Evolutionary conservation across 352 stramenopile genomes (phyloP).

Genomic region (Phytophthora aleatoria): DNA sequence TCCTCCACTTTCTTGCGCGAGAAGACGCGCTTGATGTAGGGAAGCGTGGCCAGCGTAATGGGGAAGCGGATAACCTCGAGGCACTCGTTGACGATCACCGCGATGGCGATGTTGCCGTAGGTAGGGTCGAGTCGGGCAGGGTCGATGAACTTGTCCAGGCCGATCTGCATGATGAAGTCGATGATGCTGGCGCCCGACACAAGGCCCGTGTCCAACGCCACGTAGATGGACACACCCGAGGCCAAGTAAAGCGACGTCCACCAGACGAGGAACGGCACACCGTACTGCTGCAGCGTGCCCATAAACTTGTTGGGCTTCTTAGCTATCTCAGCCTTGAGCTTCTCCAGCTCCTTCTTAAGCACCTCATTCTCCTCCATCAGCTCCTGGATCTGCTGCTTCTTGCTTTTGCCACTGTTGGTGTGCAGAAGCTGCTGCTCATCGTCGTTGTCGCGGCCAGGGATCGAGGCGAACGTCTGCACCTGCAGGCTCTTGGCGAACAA

Average conservation of each 20-base stretch:
- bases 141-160: slow-evolving; percentile 81
- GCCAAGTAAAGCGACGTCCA: slow-evolving; percentile 81
- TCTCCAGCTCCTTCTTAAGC: slow-evolving; percentile 72
- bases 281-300: slow-evolving; percentile 82
- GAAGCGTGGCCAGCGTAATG: slow-evolving; percentile 84
- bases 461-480: slow-evolving; percentile 58
- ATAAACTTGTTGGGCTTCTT: slow-evolving; percentile 84
- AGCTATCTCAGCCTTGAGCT: slow-evolving; percentile 45
- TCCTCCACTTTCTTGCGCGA: slow-evolving; percentile 46
- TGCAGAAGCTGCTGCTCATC: slow-evolving; percentile 28
- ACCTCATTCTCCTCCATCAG: slow-evolving; percentile 77
- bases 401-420: slow-evolving; percentile 28
- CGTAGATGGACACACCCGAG: slow-evolving; percentile 77
- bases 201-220: slow-evolving; percentile 72
- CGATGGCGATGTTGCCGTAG: slow-evolving; percentile 87
- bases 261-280: slow-evolving; percentile 84
- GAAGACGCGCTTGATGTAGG: slow-evolving; percentile 76
- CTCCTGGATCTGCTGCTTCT: slow-evolving; percentile 68
- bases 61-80: slow-evolving; percentile 87
- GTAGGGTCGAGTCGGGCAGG: slow-evolving; percentile 76
- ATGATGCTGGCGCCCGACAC: slow-evolving; percentile 81
- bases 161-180: slow-evolving; percentile 83
- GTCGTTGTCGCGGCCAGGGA: slow-evolving; percentile 36
- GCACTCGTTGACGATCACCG: slow-evolving; percentile 86
- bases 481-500: slow-evolving; percentile 40